These are phyloP conservation scores for Leccinum sublutescens DNA, from an alignment of 768 basidiomycete genomes.

Conservation along the genomic window DNA sequence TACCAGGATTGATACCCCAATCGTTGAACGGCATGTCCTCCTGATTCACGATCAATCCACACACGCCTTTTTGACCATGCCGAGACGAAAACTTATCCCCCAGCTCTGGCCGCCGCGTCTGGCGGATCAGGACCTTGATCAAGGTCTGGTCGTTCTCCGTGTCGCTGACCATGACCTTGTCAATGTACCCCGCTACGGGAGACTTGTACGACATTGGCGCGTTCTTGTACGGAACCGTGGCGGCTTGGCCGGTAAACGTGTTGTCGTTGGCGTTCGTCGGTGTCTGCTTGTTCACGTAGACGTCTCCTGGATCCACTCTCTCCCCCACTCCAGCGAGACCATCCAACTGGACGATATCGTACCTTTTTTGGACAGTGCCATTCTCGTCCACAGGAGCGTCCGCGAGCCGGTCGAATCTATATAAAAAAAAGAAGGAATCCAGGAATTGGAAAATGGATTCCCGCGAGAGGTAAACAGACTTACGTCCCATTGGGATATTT, in stretches of 20 bases:
- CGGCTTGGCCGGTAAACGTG: constrained; percentile 79
- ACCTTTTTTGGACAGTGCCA: constrained; percentile 76
- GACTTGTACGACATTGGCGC: constrained; percentile 92
- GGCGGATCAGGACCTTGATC: constrained; percentile 95
- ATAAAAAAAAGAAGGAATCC: neutral
- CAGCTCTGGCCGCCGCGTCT: constrained; percentile 93
- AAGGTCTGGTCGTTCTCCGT: constrained; percentile 95
- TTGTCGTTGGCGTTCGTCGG: constrained; percentile 94
- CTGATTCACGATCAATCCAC: constrained; percentile 97
- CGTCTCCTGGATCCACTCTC: constrained; percentile 86
- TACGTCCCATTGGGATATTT: constrained; percentile 97
- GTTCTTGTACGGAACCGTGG: constrained; percentile 86
- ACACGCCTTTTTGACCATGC: constrained; percentile 99
- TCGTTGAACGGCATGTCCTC: constrained; percentile 99
- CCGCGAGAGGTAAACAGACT: constrained; percentile 38
- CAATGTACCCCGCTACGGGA: constrained; percentile 89
- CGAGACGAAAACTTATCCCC: constrained; percentile 99
- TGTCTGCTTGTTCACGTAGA: constrained; percentile 96
- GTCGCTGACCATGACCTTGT: constrained; percentile 97
- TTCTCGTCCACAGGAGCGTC: constrained; percentile 87
- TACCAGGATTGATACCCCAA: constrained; percentile 90
- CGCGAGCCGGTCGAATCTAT: constrained; percentile 88
- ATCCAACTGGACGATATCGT: constrained; percentile 88
- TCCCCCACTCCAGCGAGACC: constrained; percentile 96
- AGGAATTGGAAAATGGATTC: constrained; percentile 4